Percentiles rank a stretch among this genome's conserved stretches.
These are phyloP conservation scores for Fomitiporia mediterranea DNA, from an alignment of 1,284 basidiomycete genomes.

Conservation along the genomic window DNA sequence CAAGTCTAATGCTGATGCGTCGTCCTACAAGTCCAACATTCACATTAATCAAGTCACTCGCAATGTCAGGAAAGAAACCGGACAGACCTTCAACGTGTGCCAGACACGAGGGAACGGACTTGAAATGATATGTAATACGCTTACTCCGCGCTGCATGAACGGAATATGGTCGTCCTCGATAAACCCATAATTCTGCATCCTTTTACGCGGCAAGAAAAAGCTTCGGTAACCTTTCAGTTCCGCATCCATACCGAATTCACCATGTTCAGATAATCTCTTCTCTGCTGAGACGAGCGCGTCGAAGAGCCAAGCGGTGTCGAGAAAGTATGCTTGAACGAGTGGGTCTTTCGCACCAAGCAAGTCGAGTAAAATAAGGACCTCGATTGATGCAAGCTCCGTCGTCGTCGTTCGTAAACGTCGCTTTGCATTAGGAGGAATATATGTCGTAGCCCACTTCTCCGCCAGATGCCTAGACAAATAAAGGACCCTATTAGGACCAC, in stretches of 20 bases:
- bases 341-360: constrained; percentile 77
- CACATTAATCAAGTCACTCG: neutral
- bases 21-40: constrained; percentile 55
- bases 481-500: constrained; percentile 9
- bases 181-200: constrained; percentile 46
- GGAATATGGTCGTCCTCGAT: constrained; percentile 96
- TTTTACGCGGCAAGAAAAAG: constrained; percentile 55
- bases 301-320: constrained; percentile 91
- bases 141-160: constrained; percentile 82
- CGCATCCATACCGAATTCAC: constrained; percentile 43
- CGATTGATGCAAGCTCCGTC: constrained; percentile 74
- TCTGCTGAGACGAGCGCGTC: constrained; percentile 70
- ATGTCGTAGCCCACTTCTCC: constrained; percentile 72
- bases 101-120: constrained; percentile 89
- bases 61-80: neutral
- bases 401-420: constrained; percentile 52
- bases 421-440: constrained; percentile 54
- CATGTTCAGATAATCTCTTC: constrained; percentile 53
- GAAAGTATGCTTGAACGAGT: constrained; percentile 71
- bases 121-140: constrained; percentile 86
- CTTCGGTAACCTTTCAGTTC: constrained; percentile 48
- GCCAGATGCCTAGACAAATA: constrained; percentile 67
- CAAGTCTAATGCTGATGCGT: constrained; percentile 81
- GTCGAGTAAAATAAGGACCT: constrained; percentile 88
- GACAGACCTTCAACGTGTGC: constrained; percentile 70